Base-by-base conservation (phyloP, 768 basidiomycete genomes). In the Lentinula sp. region DNA sequence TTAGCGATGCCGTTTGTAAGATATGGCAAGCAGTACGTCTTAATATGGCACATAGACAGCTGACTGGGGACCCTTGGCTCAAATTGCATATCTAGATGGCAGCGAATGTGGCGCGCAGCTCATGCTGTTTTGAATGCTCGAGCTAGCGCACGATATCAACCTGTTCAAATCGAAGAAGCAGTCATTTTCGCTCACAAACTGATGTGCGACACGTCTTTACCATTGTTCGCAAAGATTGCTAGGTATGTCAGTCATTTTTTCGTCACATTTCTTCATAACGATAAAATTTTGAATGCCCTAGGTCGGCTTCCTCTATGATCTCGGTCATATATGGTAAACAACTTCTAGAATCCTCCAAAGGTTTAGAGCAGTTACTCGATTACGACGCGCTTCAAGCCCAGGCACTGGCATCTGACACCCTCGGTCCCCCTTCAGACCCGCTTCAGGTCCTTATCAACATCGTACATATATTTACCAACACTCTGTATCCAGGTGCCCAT, bases 271-370 rank as follows among this genome's bases (percentile, higher is more conserved):
- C 54, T 16, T 16, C 28, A 28, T 3, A 28, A 28, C 28, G 28
- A 56, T 41, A 28, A 2, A 28, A 3, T 28, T 51, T 9, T 51
- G 18, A 10, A 9, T 13, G 37, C 37, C 13, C 13, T 15, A 51
- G 50, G 20, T 51, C 50, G 16, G 50, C 50, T 15, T 13, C 50
- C 3, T 23, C 28, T 32, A 33, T 51, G 28, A 28, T 51, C 3
- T 51, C 50, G 3, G 50, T 51, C 16, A 32, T 51, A 7, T 51
- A 51, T 16, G 10, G 66, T 71, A 3, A 52, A 61, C 2, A 59
- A 62, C 73, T 36, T 8, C 37, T 39, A 43, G 58, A 23, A 56
- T 63, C 16, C 51, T 20, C 6, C 35, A 48, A n/a, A 39, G 33
- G 9, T 49, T 45, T 32, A 23, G 36, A 9, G 32, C 46, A 33